A percentile compares a stretch with the other conserved stretches of the same genome.
Conservation (phyloP, 768 basidiomycete genomes). For the Lactifluus piperatus region DNA sequence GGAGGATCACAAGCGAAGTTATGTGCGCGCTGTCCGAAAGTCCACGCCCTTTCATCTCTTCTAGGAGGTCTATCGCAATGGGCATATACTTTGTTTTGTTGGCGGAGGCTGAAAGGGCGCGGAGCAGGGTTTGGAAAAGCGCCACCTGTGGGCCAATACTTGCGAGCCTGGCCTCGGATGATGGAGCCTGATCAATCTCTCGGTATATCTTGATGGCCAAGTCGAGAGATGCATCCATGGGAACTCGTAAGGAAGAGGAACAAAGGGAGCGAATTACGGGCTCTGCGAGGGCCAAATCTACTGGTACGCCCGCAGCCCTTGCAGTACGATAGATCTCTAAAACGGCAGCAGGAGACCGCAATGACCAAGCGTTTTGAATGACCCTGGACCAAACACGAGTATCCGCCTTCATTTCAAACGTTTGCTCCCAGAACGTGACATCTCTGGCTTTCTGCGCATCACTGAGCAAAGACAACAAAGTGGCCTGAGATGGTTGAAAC, state of each 20-base stretch:
- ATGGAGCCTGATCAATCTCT: conserved; percentile 28
- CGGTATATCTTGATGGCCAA: conserved; percentile 45
- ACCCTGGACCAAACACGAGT: conserved; percentile 46
- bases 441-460: conserved; percentile 4
- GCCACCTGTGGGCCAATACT: conserved; percentile 22
- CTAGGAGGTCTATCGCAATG: conserved; percentile 42
- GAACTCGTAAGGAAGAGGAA: conserved; percentile 28
- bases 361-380: conserved; percentile 40
- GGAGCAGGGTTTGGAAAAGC: conserved; percentile 40
- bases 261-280: conserved; percentile 48
- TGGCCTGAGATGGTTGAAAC: conserved; percentile 16
- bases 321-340: conserved; percentile 43
- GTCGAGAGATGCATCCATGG: conserved; percentile 39
- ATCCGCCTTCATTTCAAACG: conserved; percentile 33
- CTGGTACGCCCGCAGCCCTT: conserved; percentile 34
- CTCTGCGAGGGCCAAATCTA: conserved; percentile 43
- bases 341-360: conserved; percentile 33
- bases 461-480: conserved; percentile 7
- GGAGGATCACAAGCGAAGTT: conserved; percentile 48
- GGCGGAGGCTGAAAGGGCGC: conserved; percentile 31
- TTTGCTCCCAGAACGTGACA: conserved; percentile 29
- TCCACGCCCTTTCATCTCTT: conserved; percentile 53
- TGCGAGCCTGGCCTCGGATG: neutral
- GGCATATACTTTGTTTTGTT: conserved; percentile 42
- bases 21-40: conserved; percentile 39